Evolutionary conservation across 2,329 filamentous ascomycete species (phyloP), one percentile per base, ranked within the genome.

Genomic region (Aspergillus sergii): DNA sequence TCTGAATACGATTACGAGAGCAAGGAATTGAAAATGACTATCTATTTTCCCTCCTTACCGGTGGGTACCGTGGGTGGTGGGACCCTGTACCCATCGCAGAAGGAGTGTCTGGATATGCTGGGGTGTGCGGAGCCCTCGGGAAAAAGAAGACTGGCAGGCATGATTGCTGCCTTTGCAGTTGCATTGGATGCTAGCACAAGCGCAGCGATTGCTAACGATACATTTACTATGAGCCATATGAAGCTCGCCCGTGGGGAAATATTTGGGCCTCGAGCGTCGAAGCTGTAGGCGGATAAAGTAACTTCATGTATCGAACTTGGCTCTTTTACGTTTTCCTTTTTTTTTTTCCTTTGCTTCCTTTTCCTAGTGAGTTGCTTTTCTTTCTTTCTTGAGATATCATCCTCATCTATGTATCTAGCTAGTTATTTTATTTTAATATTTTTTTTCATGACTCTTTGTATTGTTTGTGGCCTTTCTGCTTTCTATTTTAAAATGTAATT

Each of bases 1-100:
- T 36, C 56, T 4, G 64, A 73, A n/a, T 67, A 68, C 26, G 65
- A 73, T 26, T 39, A 28, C 9, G 61, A 66, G 34, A 70, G 64
- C 1, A 56, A 66, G 43, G 64, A 67, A 5, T 46, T 74, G n/a
- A 67, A 59, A 10, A 23, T 73, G 26, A 68, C 65, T 19, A 36
- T 70, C 16, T 73, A 71, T 59, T 66, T 75, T 9, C 72, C 69
- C n/a, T 72, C 65, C 7, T 57, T 74, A 9, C 62, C 71, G n/a
- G 69, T 74, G 30, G 71, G 71, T 6, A 67, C 63, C 5, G 59
- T 72, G 10, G 72, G 72, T 19, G 73, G 72, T 8, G 71, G 71
- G 11, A 73, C 70, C 2, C 32, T 53, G 2, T 71, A 71, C 59
- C 57, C 64, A 10, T 71, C 68, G 1, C 71, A 75, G 60, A 66